These are phyloP conservation scores for Marchantia polymorpha DNA, from an alignment of 225 moss, liverwort and hornwort species.

Conservation along the genomic window DNA sequence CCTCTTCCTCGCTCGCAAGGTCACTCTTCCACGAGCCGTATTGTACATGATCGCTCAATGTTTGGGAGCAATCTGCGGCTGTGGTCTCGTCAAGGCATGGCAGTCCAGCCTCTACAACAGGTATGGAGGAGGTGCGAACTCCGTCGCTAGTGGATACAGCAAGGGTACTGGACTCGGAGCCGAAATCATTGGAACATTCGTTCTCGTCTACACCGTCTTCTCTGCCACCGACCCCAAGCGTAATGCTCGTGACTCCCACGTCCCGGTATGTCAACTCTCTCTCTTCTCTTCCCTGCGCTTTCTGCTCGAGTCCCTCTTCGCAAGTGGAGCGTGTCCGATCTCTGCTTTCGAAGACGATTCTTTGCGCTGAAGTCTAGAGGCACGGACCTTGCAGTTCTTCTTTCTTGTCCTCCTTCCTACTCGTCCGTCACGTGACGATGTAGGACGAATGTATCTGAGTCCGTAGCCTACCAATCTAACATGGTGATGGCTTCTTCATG, in stretches of 20 bases:
- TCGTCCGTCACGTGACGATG: too few species aligned
- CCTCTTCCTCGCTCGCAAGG: conserved; percentile 33
- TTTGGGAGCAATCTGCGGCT: conserved; percentile 29
- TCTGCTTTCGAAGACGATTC: too few species aligned
- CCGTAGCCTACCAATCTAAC: not conserved
- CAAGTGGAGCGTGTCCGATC: too few species aligned
- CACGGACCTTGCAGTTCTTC: too few species aligned
- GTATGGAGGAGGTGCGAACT: conserved; percentile 27
- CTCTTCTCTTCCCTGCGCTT: not conserved
- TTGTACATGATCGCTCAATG: conserved; percentile 33
- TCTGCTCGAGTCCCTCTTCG: too few species aligned
- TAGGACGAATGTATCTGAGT: too few species aligned
- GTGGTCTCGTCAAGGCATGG: conserved; percentile 32
- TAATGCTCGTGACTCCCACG: conserved; percentile 37
- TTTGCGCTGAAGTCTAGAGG: too few species aligned
- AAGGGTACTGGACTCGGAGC: conserved; percentile 35
- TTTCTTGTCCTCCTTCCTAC: too few species aligned
- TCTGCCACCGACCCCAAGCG: conserved; percentile 37
- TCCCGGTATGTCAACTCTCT: conserved; percentile 21
- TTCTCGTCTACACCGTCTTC: conserved; percentile 33
- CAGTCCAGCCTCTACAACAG: conserved; percentile 21
- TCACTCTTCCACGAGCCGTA: conserved; percentile 21
- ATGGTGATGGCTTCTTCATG: not conserved
- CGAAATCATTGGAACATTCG: conserved; percentile 34
- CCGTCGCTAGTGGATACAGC: conserved; percentile 19